Evolutionary conservation across 225 moss, liverwort and hornwort species (phyloP), one percentile per base, ranked within the genome.

Genomic region (Sphagnum tenellum): DNA sequence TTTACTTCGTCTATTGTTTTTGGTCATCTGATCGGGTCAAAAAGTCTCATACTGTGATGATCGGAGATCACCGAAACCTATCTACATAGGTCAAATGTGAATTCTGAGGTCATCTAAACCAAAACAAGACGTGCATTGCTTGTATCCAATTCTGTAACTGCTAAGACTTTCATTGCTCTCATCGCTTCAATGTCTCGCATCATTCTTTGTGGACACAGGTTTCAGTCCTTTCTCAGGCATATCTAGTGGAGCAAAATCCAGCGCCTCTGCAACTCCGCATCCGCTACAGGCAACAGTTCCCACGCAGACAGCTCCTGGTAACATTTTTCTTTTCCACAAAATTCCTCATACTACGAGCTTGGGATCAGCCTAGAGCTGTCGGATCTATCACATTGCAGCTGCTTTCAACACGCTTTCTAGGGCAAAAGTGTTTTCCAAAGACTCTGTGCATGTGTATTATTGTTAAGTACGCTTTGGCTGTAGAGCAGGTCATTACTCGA

Each of bases 281-380:
- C 65, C 49, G n/a, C 48, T 64, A 48, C 63, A 66, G 50, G 56
- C 58, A 47, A 69, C 56, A 46, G 14, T 50, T 47, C 50, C 60
- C 5, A 59, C 69, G 13, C 73, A 66, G 46, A 60, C 4, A 4
- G 44, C 51, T 2, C 29, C 55, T 59, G 73, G 81, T 78, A 75
- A 48, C 9, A 8, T 60, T 14, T 13, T 5, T 14, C 60, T 6
- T 13, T 14, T 45, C 9, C 29, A 14, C 45, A 13, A 8, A 12
- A 5, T 60, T 13, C 9, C 8, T 5, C 12, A 45, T 3, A 44
- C 3, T 44, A 29, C 29, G 29, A 45, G 9, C n/a, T 60, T 13
- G 3, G 4, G 14, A 45, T 60, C 60, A 60, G 45, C 6, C n/a
- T 3, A 8, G 9, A 12, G 44, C 9, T 45, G 45, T 7, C 45